Base-by-base conservation (phyloP, 306 rosid species). In the Crataegus laevigata region DNA sequence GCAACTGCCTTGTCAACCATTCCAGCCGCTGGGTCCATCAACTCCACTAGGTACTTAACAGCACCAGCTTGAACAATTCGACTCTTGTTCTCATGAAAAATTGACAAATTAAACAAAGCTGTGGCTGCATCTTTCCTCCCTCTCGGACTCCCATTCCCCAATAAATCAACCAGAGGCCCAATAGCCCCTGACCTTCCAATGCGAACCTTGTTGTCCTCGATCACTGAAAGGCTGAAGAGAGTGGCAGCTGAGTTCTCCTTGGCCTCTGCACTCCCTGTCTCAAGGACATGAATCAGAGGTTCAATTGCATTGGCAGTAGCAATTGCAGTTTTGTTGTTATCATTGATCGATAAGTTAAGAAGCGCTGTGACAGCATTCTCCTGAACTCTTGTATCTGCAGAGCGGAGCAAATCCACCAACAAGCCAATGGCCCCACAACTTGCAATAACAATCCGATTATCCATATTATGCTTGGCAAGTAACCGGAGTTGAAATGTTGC, bases 1-100 rank as follows among this genome's bases (percentile, higher is more conserved):
- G 99, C 96, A 66, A 96, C 99, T 66, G 98, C 96, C 85, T 92
- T 96, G 83, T 96, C 99, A 80, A 89, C 97, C 98, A 92, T 90
- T 72, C 98, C 99, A 75, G 94, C 91, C 10, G 99, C 97, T 3
- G 99, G 99, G 79, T 96, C 98, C 99, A 96, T 96, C 76, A 96
- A 84, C 79, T 96, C 98, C 73, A 96, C 96, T 25, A 96, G 94
- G 89, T 92, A 86, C 85, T 73, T 92, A 71, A 96, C 99, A 21
- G 96, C 98, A 45, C 98, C 98, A 80, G 97, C 99, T 69, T 90
- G 86, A 82, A 96, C 97, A 73, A 96, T 92, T 66, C 96, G 88
- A 47, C 72, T 78, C 89, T 90, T 96, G 85, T 96, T 96, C 84
- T 96, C 98, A 69, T 89, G 91, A 74, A 68, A 86, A 76, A 90